A percentile compares a stretch with the other conserved stretches of the same genome.
phyloP scores from a whole-genome alignment of 1,284 basidiomycete species.

The Apiotrichum montevideense region DNA sequence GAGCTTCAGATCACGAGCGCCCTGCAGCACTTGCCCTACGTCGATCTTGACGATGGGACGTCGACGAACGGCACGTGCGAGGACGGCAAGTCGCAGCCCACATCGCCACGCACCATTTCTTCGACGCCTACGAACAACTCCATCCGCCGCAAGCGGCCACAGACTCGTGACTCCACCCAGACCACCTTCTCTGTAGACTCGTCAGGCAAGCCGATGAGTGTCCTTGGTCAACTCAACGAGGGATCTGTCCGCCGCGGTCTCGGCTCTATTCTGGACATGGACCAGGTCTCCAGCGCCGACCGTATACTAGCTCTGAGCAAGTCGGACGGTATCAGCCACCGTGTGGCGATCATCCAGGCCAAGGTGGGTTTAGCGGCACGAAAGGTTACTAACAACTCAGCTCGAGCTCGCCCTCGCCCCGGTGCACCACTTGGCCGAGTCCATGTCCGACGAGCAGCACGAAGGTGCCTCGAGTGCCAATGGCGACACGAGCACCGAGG shows the following conservation, averaged over 20 bases:
- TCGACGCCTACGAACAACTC: not conserved
- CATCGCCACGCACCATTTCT: constrained; percentile 1
- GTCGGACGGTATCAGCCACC: constrained; percentile 24
- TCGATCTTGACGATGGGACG: constrained; percentile 2
- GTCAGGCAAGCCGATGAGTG: constrained; percentile 14
- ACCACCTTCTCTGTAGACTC: constrained; percentile 16
- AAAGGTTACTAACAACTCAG: too few relatives aligned
- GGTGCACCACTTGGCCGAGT: constrained; percentile 5
- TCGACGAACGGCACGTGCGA: not conserved
- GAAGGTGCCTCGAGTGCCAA: too few relatives aligned
- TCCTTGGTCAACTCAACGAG: constrained; percentile 19
- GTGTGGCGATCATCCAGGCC: constrained; percentile 28
- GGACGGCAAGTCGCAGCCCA: constrained; percentile 5
- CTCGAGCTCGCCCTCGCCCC: constrained; percentile 22
- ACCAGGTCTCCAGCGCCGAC: constrained; percentile 16
- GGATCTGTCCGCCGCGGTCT: constrained; percentile 13
- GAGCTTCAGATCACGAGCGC: constrained; percentile 41
- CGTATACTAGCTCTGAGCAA: constrained; percentile 9
- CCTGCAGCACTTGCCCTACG: constrained; percentile 22
- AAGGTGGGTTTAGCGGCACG: constrained; percentile 8
- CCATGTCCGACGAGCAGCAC: not conserved
- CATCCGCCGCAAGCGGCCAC: constrained; percentile 12
- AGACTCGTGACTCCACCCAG: constrained; percentile 21
- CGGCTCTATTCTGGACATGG: constrained; percentile 15
- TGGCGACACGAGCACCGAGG: not conserved